phyloP scores from a whole-genome alignment of 306 rosid species.

The Coriaria nepalensis region DNA sequence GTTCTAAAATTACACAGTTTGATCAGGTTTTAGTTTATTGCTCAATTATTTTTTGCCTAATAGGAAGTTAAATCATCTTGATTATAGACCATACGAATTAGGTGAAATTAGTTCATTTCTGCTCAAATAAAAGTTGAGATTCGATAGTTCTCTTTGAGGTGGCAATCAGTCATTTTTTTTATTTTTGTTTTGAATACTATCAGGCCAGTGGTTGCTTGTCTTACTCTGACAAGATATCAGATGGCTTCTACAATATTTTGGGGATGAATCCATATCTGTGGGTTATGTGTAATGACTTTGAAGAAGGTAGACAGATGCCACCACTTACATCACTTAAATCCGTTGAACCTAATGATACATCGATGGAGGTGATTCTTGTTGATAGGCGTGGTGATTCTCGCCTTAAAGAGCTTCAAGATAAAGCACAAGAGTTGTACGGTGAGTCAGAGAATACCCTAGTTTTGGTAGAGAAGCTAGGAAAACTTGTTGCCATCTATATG shows the following conservation, averaged over 20 bases:
- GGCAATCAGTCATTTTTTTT: slow-evolving; percentile 2
- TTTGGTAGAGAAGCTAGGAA: slow-evolving; percentile 77
- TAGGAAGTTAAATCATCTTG: not conserved
- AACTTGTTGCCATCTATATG: slow-evolving; percentile 84
- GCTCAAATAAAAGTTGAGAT: not conserved
- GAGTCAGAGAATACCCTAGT: slow-evolving; percentile 54
- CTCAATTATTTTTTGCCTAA: not conserved
- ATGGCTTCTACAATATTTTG: slow-evolving; percentile 82
- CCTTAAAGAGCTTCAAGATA: slow-evolving; percentile 73
- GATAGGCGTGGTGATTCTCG: slow-evolving; percentile 62
- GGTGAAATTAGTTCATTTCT: not conserved
- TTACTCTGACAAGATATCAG: slow-evolving; percentile 77
- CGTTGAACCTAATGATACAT: slow-evolving; percentile 47
- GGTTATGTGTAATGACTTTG: slow-evolving; percentile 77
- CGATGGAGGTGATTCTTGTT: slow-evolving; percentile 80
- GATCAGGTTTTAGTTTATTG: not conserved
- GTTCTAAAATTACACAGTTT: not conserved
- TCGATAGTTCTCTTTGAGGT: not conserved
- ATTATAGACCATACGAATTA: not conserved
- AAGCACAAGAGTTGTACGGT: slow-evolving; percentile 64
- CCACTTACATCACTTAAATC: slow-evolving; percentile 56
- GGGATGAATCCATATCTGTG: slow-evolving; percentile 98
- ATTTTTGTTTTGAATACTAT: slow-evolving; percentile 9
- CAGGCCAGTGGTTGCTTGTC: slow-evolving; percentile 94
- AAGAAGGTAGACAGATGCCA: slow-evolving; percentile 53